Evolutionary conservation across 768 basidiomycete species (phyloP), one percentile per base, ranked within the genome.

Genomic region (Paxillus involutus): DNA sequence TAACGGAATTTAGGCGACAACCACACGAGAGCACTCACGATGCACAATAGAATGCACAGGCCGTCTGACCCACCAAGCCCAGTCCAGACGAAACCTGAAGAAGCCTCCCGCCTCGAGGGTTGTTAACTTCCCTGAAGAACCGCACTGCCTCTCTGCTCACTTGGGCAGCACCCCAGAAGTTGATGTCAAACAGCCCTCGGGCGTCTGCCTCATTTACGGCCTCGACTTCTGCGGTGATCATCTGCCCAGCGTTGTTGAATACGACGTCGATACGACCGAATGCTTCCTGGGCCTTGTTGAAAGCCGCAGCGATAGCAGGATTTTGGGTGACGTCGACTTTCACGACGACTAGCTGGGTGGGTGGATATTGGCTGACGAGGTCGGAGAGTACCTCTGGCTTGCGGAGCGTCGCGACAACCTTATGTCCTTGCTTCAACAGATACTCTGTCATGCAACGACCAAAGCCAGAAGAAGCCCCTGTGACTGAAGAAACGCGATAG

Each of bases 381-480:
- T 70, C 61, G 11, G 59, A 52, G 39, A 79, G 61, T 13, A 47
- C 60, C 14, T 61, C 68, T 2, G 77, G 77, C 53, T 63, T 73
- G 49, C 77, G 76, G 24, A 77, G 64, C 37, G 79, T 78, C 4
- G 80, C 78, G 47, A 78, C 69, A 21, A 69, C 76, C 32, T 52
- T 72, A 33, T 76, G 64, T 4, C 73, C 77, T 16, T 61, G 61
- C 24, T 54, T 33, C 24, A 79, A 66, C 43, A 68, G 71, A 17
- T 52, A 40, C 51, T 73, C 69, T 19, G 69, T 68, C 47, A 74
- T 53, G 32, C 51, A n/a, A n/a, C 64, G 70, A 13, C 78, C 78
- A 47, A 79, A 70, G 32, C 77, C 76, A 16, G 72, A 57, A 1
- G 71, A 73, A 3, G 70, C 58, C 16, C 75, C 77, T 8, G 75